Percentiles rank a stretch among this genome's conserved stretches.
These are phyloP conservation scores for Pythium aristosporum DNA, from an alignment of 352 stramenopile genomes.

Conservation along the genomic window DNA sequence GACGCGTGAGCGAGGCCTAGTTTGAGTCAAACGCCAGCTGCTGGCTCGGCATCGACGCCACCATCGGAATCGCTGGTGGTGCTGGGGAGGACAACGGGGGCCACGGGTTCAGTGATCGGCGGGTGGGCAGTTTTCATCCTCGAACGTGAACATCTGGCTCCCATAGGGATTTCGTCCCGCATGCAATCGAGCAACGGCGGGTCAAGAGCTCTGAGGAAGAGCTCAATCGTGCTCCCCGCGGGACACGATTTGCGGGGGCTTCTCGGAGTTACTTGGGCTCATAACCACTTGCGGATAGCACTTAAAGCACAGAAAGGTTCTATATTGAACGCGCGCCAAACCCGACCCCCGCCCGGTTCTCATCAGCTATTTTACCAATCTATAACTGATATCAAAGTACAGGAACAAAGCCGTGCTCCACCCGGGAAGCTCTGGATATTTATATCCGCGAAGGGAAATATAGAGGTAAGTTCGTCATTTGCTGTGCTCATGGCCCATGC, in stretches of 20 bases:
- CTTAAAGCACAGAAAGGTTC: too few species aligned
- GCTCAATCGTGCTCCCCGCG: conserved; percentile 1
- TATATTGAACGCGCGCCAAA: too few species aligned
- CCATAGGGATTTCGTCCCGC: neutral
- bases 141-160: conserved; percentile 1
- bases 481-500: too few species aligned
- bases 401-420: conserved; percentile 10
- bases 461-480: too few species aligned
- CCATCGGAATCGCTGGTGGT: neutral
- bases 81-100: neutral
- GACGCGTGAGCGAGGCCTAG: too few species aligned
- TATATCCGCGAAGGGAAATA: neutral
- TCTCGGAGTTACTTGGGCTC: conserved; percentile 7
- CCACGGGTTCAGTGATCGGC: neutral
- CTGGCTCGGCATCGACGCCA: too few species aligned
- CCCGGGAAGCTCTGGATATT: conserved; percentile 13
- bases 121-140: neutral
- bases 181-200: neutral
- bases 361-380: too few species aligned
- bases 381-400: too few species aligned
- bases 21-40: too few species aligned
- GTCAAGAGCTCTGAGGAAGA: neutral
- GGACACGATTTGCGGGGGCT: conserved; percentile 8
- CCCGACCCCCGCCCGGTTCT: too few species aligned
- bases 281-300: conserved; percentile 9